A percentile compares a stretch with the other conserved stretches of the same genome.
phyloP scores from a whole-genome alignment of 805 yeast species.

The Torulaspora quercuum region DNA sequence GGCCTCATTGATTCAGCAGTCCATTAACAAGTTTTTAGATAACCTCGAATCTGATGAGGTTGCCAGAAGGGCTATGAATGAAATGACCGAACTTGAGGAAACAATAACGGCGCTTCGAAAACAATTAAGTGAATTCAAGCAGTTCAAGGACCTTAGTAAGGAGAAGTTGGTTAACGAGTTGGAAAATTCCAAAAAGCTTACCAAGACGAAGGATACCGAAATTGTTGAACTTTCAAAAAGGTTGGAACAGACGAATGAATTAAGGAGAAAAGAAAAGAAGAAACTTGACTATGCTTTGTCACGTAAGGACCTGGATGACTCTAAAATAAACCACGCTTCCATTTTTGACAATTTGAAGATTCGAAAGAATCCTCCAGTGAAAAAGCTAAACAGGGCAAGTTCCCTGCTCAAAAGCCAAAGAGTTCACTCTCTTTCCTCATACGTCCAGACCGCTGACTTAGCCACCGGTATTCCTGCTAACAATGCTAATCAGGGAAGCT shows the following conservation, averaged over 20 bases:
- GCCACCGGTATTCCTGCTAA: conserved; percentile 36
- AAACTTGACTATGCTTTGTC: conserved; percentile 21
- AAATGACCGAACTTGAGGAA: conserved; percentile 44
- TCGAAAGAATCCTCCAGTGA: conserved; percentile 3
- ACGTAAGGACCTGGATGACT: conserved; percentile 17
- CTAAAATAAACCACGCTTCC: conserved; percentile 13
- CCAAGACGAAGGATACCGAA: conserved; percentile 54
- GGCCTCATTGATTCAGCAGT: conserved; percentile 68
- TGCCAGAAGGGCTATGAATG: conserved; percentile 72
- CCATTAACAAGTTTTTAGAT: conserved; percentile 68
- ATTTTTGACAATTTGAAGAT: conserved; percentile 21
- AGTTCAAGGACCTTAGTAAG: conserved; percentile 63
- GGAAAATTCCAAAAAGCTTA: conserved; percentile 57
- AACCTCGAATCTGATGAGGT: conserved; percentile 81
- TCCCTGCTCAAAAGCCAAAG: conserved; percentile 25
- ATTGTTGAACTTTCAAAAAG: conserved; percentile 57
- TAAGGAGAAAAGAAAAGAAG: conserved; percentile 30
- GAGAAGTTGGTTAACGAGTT: conserved; percentile 53
- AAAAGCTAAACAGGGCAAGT: conserved; percentile 9
- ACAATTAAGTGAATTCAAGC: conserved; percentile 59
- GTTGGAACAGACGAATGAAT: conserved; percentile 57
- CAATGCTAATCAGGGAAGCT: no score
- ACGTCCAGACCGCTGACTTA: conserved; percentile 24
- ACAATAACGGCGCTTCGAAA: conserved; percentile 54
- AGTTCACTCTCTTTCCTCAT: conserved; percentile 25